A percentile compares a stretch with the other conserved stretches of the same genome.
Conservation (phyloP, 768 basidiomycete species). For the Inosperma sp. region DNA sequence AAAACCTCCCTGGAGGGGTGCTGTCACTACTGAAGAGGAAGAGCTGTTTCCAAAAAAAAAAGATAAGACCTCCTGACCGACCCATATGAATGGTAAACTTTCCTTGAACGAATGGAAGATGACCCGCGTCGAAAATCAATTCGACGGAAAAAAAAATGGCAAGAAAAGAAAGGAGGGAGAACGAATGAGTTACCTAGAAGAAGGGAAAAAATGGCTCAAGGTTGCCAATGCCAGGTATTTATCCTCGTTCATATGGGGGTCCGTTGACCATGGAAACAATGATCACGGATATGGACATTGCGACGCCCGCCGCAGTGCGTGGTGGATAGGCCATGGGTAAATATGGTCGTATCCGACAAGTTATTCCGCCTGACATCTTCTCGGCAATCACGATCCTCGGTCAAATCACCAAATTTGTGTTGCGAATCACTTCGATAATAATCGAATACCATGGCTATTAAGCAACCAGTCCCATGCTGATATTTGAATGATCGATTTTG, state of each 20-base stretch:
- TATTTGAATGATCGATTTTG: too few species aligned
- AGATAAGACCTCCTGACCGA: constrained; percentile 7
- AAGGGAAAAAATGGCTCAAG: constrained; percentile 35
- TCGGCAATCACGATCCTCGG: too few species aligned
- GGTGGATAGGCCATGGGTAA: too few species aligned
- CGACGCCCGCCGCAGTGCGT: constrained; percentile 1
- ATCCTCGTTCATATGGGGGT: too few species aligned
- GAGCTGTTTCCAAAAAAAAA: constrained; percentile 38
- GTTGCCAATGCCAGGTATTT: neutral
- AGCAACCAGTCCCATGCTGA: too few species aligned
- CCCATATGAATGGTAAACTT: constrained; percentile 14
- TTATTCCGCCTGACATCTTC: too few species aligned
- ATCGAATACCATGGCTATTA: too few species aligned
- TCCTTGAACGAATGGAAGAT: constrained; percentile 55
- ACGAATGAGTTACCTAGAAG: constrained; percentile 27
- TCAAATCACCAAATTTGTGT: too few species aligned
- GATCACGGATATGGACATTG: neutral
- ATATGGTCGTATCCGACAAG: too few species aligned
- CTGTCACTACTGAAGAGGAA: constrained; percentile 70
- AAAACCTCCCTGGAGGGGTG: constrained; percentile 62
- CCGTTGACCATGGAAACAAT: neutral
- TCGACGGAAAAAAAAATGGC: constrained; percentile 48
- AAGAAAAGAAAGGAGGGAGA: constrained; percentile 31
- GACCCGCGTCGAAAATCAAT: constrained; percentile 58
- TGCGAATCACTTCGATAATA: too few species aligned